Conservation (phyloP, 805 yeast species). For the Candida loeiensis region DNA sequence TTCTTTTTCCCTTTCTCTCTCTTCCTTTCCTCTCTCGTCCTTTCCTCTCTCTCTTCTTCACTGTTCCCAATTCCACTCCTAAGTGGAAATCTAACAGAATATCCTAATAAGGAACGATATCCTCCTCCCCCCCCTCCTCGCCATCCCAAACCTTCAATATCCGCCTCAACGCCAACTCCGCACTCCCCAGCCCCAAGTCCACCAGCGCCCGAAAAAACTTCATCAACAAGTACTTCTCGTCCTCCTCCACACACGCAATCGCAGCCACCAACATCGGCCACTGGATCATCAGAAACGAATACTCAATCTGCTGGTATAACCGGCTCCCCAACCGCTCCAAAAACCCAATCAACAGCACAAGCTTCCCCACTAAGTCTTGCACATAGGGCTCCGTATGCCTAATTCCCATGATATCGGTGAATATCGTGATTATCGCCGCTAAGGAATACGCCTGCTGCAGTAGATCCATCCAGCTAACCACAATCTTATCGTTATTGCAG, state of each 20-base stretch:
- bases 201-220: conserved; percentile 40
- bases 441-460: conserved; percentile 45
- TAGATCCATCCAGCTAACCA: conserved; percentile 53
- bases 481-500: conserved; percentile 11
- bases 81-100: too few relatives aligned
- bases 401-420: conserved; percentile 31
- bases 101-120: conserved; percentile 34
- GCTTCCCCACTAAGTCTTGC: conserved; percentile 27
- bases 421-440: conserved; percentile 32
- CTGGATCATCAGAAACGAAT: conserved; percentile 48
- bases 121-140: conserved; percentile 21
- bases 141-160: conserved; percentile 28
- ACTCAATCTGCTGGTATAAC: conserved; percentile 17
- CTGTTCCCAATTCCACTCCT: too few relatives aligned
- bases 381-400: conserved; percentile 32
- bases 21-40: too few relatives aligned
- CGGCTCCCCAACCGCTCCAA: conserved; percentile 16
- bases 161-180: conserved; percentile 34
- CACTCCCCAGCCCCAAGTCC: conserved; percentile 50
- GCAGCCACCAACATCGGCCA: conserved; percentile 56
- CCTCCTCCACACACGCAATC: conserved; percentile 33
- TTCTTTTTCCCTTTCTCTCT: too few relatives aligned
- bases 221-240: conserved; percentile 34
- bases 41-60: too few relatives aligned
- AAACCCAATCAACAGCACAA: conserved; percentile 22